These are phyloP conservation scores for Colletotrichum gloeosporioides DNA, from an alignment of 2,329 filamentous ascomycete genomes.

Conservation along the genomic window DNA sequence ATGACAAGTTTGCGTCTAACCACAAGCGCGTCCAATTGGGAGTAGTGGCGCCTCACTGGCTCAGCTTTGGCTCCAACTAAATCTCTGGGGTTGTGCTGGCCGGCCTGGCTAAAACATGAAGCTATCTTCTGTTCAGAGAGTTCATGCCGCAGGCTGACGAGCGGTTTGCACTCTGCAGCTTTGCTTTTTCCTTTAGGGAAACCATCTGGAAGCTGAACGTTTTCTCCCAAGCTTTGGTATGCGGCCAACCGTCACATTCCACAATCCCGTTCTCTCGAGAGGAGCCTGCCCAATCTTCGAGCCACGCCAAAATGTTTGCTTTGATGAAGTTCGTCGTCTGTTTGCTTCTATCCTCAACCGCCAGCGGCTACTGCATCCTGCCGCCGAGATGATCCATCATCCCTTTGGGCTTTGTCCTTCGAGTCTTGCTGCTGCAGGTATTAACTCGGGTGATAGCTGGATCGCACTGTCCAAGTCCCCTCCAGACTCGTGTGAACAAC, in stretches of 20 bases:
- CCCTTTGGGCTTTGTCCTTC: background rate
- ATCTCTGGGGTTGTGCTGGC: background rate
- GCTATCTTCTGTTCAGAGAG: background rate
- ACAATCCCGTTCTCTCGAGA: background rate
- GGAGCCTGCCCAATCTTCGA: background rate
- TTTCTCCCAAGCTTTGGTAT: background rate
- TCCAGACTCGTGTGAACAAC: background rate
- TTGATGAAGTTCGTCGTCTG: background rate
- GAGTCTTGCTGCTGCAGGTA: background rate
- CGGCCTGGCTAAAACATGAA: background rate
- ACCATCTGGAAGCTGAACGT: background rate
- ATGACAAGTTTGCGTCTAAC: background rate
- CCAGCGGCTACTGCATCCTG: constrained; percentile 1
- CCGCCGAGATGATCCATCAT: background rate
- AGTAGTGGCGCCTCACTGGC: background rate
- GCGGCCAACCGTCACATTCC: background rate
- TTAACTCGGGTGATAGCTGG: background rate
- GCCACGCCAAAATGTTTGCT: constrained; percentile 4
- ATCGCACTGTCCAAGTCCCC: background rate
- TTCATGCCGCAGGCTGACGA: background rate
- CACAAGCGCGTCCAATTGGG: background rate
- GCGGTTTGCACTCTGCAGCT: background rate
- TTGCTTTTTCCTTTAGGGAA: background rate
- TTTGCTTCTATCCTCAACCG: constrained; percentile 2
- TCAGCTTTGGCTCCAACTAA: background rate